These are phyloP conservation scores for Trichoderma koningii DNA, from an alignment of 2,329 filamentous ascomycete genomes.

Conservation along the genomic window DNA sequence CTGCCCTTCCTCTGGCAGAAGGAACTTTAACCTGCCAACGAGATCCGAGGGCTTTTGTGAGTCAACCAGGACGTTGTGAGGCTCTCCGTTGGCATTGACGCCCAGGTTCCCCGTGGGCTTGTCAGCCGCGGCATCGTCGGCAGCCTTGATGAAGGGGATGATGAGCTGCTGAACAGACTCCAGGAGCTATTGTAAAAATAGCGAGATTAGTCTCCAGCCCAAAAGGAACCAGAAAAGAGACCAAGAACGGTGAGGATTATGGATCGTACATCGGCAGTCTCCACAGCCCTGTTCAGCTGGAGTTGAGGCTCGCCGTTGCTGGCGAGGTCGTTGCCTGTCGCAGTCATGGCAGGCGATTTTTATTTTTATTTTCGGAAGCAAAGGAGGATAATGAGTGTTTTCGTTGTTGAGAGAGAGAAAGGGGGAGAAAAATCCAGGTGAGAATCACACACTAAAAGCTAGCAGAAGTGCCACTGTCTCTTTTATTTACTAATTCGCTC, in stretches of 20 bases:
- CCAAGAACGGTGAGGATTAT: neutral
- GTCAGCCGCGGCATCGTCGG: conserved; percentile 61
- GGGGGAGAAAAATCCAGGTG: neutral
- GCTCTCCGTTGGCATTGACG: conserved; percentile 42
- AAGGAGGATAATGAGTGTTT: neutral
- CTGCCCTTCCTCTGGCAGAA: conserved; percentile 59
- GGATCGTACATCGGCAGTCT: conserved; percentile 33
- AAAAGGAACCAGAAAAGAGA: neutral
- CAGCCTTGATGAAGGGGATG: conserved; percentile 69
- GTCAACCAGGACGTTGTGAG: conserved; percentile 64
- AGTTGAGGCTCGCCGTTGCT: conserved; percentile 31
- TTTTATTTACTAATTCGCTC: conserved; percentile 8
- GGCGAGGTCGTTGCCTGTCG: conserved; percentile 29
- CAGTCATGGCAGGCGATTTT: conserved; percentile 4
- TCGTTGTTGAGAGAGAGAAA: neutral
- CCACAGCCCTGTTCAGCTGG: conserved; percentile 39
- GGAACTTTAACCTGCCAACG: conserved; percentile 56
- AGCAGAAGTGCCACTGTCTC: neutral
- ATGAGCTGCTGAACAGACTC: conserved; percentile 67
- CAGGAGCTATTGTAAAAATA: conserved; percentile 56
- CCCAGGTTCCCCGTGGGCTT: conserved; percentile 55
- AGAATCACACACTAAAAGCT: neutral
- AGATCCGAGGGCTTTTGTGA: conserved; percentile 61
- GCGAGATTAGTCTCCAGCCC: neutral
- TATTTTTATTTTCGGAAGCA: neutral